These are phyloP conservation scores for Lentinula edodes DNA, from an alignment of 768 basidiomycete species.

Conservation along the genomic window DNA sequence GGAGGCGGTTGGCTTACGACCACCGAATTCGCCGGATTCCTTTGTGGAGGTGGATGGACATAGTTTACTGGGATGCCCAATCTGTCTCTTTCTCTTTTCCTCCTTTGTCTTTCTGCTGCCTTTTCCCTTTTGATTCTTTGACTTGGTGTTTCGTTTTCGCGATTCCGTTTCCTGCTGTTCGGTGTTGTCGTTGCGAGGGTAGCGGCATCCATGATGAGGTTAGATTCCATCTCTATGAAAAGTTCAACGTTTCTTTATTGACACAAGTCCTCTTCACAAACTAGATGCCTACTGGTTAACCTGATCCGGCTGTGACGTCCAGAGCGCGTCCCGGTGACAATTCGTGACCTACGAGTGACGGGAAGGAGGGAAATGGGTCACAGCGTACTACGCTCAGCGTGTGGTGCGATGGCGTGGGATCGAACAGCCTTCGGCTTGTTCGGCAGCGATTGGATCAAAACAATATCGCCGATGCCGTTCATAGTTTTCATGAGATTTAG, in stretches of 20 bases:
- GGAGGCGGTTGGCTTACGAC: background rate
- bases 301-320: conserved; percentile 3
- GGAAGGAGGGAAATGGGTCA: background rate
- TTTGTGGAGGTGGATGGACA: conserved; percentile 24
- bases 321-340: conserved; percentile 1
- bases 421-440: too few relatives aligned
- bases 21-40: conserved; percentile 10
- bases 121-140: conserved; percentile 80
- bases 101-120: conserved; percentile 78
- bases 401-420: too few relatives aligned
- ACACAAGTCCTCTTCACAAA: background rate
- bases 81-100: conserved; percentile 72
- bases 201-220: background rate
- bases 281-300: background rate
- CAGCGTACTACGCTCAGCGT: background rate
- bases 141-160: conserved; percentile 69
- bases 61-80: conserved; percentile 25
- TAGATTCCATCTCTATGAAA: background rate
- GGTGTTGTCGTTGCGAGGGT: background rate
- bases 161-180: conserved; percentile 42
- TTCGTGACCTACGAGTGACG: conserved; percentile 4
- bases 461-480: too few relatives aligned
- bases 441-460: too few relatives aligned
- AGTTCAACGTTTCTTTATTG: background rate
- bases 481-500: too few relatives aligned